phyloP scores from a whole-genome alignment of 2,329 filamentous ascomycete genomes.

The Cordyceps militaris region DNA sequence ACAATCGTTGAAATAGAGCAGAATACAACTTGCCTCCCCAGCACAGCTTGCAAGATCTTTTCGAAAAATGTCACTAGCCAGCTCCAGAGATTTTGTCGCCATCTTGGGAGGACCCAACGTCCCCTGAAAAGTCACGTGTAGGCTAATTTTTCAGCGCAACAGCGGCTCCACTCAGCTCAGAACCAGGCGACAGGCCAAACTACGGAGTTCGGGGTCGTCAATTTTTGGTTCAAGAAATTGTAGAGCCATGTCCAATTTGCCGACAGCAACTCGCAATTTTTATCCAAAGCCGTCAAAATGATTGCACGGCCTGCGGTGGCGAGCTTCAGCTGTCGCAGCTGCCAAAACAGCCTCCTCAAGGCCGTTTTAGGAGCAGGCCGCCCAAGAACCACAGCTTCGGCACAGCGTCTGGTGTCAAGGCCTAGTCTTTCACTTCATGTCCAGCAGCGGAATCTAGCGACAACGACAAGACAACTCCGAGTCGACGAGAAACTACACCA shows the following conservation, averaged over 20 bases:
- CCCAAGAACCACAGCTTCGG: slow-evolving; percentile 15
- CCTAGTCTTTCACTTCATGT: slow-evolving; percentile 16
- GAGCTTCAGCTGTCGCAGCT: slow-evolving; percentile 25
- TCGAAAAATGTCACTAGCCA: neutral
- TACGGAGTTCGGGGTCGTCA: neutral
- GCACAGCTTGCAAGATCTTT: slow-evolving; percentile 10
- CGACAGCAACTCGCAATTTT: neutral
- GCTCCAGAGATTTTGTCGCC: slow-evolving; percentile 10
- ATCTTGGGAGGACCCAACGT: neutral
- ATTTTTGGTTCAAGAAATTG: neutral
- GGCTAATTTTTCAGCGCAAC: neutral
- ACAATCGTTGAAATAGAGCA: neutral
- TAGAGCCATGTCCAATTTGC: neutral
- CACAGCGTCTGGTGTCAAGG: slow-evolving; percentile 5
- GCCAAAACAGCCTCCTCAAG: slow-evolving; percentile 24
- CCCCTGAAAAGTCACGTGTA: slow-evolving; percentile 11
- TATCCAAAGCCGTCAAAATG: slow-evolving; percentile 18
- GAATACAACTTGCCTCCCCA: slow-evolving; percentile 2
- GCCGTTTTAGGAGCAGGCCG: slow-evolving; percentile 19
- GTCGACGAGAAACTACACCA: slow-evolving; percentile 15
- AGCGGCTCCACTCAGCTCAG: neutral
- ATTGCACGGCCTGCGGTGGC: slow-evolving; percentile 24
- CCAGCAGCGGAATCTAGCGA: slow-evolving; percentile 20
- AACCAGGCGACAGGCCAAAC: neutral
- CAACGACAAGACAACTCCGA: slow-evolving; percentile 7